Base-by-base conservation (phyloP, 1,284 basidiomycete species). In the Puccinia hordei region DNA sequence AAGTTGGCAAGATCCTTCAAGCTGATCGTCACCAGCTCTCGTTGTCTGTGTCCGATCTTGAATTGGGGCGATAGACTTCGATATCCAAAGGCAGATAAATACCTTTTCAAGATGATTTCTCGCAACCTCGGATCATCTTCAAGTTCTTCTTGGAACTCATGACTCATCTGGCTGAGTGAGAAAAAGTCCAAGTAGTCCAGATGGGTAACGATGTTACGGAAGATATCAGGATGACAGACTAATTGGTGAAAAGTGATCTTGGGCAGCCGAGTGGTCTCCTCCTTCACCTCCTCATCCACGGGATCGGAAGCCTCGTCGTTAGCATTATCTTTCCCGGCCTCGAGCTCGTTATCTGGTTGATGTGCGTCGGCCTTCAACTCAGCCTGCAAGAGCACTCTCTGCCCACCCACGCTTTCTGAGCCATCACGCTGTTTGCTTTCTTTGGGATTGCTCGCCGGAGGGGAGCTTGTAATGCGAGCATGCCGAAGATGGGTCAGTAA, bases 131-230 rank as follows among this genome's bases (percentile, higher is more conserved):
- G 30, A 75, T 75, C 73, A 61, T 51, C 46, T 27, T 75, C 73
- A 63, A 75, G 55, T 46, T 75, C 73, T 22, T 75, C 57, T 33
- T 38, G 44, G 27, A 75, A 75, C 24, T 75, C 73, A 17, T 17
- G 35, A 12, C 59, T 73, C n/a, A 80, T 73, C 41, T 80, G 78
- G n/a, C 68, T 71, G 35, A 80, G 49, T 41, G 57, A 41, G 53
- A 72, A 80, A 65, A 80, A 80, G 33, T 80, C 78, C 35, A 80
- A 73, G 61, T 80, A 80, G 22, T 80, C 78, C 41, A 80, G 33
- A 8, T 73, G 59, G n/a, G n/a, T 24, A 46, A 80, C 41, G 12
- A 80, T 55, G 35, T 49, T 55, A 15, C 35, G 63, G 33, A 80
- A 71, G 53, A 80, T 80, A 17, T 53, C 33, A 66, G 59, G 61